These are phyloP conservation scores for Plantago ovata DNA, from an alignment of 257 asterid species.

Conservation along the genomic window DNA sequence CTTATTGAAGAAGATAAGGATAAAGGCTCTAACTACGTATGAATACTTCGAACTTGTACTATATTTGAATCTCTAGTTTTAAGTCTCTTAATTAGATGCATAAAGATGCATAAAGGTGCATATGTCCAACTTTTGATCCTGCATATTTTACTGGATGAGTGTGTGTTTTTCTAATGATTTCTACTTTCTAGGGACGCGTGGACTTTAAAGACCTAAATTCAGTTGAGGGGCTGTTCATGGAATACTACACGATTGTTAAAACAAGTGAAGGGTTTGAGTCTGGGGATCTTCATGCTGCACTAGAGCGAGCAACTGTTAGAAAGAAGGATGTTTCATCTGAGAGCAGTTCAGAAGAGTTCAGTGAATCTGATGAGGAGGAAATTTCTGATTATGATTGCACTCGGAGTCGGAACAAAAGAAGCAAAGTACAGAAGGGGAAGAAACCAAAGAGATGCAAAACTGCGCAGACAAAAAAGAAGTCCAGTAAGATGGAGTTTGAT, in stretches of 20 bases:
- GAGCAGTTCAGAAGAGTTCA: conserved; percentile 38
- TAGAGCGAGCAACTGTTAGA: conserved; percentile 23
- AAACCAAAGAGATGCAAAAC: conserved; percentile 26
- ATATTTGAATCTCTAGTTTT: conserved; percentile 4
- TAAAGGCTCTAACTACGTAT: conserved; percentile 80
- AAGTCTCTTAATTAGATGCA: conserved; percentile 9
- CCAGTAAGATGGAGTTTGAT: conserved; percentile 40
- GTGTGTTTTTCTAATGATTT: no score
- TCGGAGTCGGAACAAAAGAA: conserved; percentile 22
- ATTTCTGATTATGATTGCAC: conserved; percentile 30
- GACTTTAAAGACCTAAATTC: conserved; percentile 65
- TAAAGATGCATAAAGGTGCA: no score
- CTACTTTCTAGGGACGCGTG: conserved; percentile 51
- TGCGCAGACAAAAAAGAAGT: conserved; percentile 24
- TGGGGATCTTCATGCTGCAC: conserved; percentile 42
- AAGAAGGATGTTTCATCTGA: conserved; percentile 16
- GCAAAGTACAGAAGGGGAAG: conserved; percentile 26
- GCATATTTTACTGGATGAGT: no score
- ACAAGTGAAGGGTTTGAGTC: conserved; percentile 34
- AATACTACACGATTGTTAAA: conserved; percentile 58
- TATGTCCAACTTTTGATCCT: not conserved
- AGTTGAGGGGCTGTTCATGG: conserved; percentile 71
- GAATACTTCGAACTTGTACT: conserved; percentile 22
- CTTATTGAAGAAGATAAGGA: conserved; percentile 58
- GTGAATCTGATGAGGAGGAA: conserved; percentile 37